Evolutionary conservation across 306 rosid genomes (phyloP), one percentile per base, ranked within the genome.

Genomic region (Pyrus betulifolia): DNA sequence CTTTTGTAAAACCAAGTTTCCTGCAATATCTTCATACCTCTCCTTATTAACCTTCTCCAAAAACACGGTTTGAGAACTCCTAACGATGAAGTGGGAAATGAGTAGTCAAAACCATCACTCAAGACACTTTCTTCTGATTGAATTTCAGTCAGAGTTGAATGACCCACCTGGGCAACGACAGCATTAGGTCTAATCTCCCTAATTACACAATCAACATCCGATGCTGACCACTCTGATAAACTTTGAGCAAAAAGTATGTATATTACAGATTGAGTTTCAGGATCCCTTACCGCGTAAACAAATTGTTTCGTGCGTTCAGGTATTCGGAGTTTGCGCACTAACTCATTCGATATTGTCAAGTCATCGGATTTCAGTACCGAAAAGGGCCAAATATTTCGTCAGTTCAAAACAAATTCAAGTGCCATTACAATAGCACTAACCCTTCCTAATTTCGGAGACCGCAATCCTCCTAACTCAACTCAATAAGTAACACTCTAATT

Each of bases 381-480:
- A 78, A 92, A 89, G 4, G 96, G 94, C 97, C 97, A 93, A 1
- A 85, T 35, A 67, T 82, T 86, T 64, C 86, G 87, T n/a, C 90
- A 84, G 31, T 73, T 83, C 90, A 80, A 76, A 4, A 86, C 3
- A 38, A 87, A 90, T 69, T 80, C 73, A 51, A 85, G 78, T 67
- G 85, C 91, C 97, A 92, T 90, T 44, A 18, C 76, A 65, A 57
- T 3, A 79, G 76, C 78, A 79, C 33, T 51, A 74, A 64, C 62
- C 44, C 46, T 69, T 61, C 14, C 54, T 5, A 45, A 74, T 3
- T 59, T 74, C 8, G 8, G 4, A 27, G 42, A 12, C 13, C 2
- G 44, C 5, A 45, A 62, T 44, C 78, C 70, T 6, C 44, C 8
- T 38, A 61, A 62, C 67, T 73, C 68, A 60, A 58, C 18, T 58